These are phyloP conservation scores for Fusarium haematococcum DNA, from an alignment of 2,329 filamentous ascomycete species.

Conservation along the genomic window DNA sequence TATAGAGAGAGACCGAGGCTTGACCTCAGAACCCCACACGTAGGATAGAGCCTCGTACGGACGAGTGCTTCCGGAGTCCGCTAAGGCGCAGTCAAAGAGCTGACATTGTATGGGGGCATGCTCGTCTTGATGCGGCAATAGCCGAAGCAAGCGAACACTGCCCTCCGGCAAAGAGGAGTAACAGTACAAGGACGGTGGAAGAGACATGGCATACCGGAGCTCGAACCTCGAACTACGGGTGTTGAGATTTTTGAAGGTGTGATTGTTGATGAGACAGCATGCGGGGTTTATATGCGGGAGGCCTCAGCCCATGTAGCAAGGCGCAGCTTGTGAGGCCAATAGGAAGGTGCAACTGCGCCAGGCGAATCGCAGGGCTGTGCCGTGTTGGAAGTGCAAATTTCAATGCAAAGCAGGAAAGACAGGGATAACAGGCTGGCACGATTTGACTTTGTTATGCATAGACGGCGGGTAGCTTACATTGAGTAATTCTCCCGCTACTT, in stretches of 20 bases:
- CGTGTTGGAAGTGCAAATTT: neutral
- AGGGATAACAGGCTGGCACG: neutral
- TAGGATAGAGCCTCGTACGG: neutral
- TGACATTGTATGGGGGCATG: neutral
- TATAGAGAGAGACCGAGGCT: neutral
- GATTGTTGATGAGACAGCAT: neutral
- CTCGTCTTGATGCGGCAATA: neutral
- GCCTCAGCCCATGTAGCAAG: neutral
- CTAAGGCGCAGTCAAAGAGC: neutral
- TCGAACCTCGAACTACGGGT: neutral
- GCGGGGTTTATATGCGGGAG: neutral
- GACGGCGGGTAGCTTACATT: neutral
- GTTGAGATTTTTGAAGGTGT: neutral
- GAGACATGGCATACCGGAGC: neutral
- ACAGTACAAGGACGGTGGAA: neutral
- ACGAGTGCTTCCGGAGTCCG: neutral
- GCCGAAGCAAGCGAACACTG: neutral
- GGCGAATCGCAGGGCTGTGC: neutral
- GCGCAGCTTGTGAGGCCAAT: neutral
- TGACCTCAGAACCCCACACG: neutral
- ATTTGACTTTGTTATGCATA: neutral
- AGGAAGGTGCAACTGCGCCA: neutral
- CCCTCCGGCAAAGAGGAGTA: neutral
- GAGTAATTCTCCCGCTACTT: neutral
- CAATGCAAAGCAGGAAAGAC: neutral